Conservation (phyloP, 331 rosid genomes). For the Spiraea crenata region DNA sequence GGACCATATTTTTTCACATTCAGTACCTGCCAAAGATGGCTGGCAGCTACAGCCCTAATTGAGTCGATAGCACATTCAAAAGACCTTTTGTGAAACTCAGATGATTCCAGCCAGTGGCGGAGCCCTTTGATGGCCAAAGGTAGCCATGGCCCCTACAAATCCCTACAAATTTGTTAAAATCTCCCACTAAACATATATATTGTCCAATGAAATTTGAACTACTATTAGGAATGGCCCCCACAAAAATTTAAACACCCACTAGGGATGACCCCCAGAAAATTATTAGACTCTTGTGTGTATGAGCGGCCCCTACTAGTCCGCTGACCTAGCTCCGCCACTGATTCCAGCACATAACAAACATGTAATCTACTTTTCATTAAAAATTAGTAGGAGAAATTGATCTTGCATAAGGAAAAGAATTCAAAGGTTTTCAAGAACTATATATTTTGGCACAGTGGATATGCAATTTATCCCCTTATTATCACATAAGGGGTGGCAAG, state of each 20-base stretch:
- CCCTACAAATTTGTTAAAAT: too few relatives aligned
- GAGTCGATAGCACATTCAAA: conserved; percentile 89
- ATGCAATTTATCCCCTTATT: conserved; percentile 21
- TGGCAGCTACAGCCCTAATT: conserved; percentile 82
- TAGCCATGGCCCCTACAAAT: too few relatives aligned
- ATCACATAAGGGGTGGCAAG: conserved; percentile 16
- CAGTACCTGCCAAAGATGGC: conserved; percentile 98
- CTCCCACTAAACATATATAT: too few relatives aligned
- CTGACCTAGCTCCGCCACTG: too few relatives aligned
- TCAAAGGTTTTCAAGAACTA: conserved; percentile 14
- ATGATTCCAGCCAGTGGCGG: too few relatives aligned
- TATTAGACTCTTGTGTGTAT: too few relatives aligned
- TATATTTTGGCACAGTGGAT: conserved; percentile 5
- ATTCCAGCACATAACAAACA: conserved; percentile 55
- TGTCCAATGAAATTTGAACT: too few relatives aligned
- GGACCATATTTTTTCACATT: conserved; percentile 25
- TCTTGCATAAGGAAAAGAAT: conserved; percentile 13
- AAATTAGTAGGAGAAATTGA: conserved; percentile 8
- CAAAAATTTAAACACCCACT: too few relatives aligned
- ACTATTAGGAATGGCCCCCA: too few relatives aligned
- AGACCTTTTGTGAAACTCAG: conserved; percentile 92
- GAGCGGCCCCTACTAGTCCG: too few relatives aligned
- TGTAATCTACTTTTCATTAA: conserved; percentile 11
- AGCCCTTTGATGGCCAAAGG: too few relatives aligned
- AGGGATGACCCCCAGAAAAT: too few relatives aligned